These are phyloP conservation scores for Pyricularia pennisetigena DNA, from an alignment of 2,329 filamentous ascomycete genomes.

Conservation along the genomic window DNA sequence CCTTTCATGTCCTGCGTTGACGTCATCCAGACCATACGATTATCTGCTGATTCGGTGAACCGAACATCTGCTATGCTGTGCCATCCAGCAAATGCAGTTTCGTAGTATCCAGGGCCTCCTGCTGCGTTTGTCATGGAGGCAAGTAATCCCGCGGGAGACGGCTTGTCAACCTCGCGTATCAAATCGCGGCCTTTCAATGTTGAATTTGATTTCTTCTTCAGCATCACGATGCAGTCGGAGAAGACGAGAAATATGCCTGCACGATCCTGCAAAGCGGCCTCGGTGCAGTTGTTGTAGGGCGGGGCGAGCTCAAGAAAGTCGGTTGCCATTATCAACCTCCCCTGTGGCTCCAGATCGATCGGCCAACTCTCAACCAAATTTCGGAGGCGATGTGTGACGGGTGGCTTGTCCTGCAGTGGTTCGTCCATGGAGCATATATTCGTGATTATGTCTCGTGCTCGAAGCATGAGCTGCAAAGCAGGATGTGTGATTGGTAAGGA, in stretches of 20 bases:
- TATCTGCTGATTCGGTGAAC: constrained; percentile 61
- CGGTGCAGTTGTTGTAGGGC: constrained; percentile 46
- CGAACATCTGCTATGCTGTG: constrained; percentile 59
- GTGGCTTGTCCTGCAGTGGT: constrained; percentile 58
- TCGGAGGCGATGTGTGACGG: constrained; percentile 63
- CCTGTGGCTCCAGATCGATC: constrained; percentile 56
- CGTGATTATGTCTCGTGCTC: constrained; percentile 85
- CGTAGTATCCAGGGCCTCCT: constrained; percentile 51
- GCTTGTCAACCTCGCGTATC: constrained; percentile 76
- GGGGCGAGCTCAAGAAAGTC: constrained; percentile 71
- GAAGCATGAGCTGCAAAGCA: constrained; percentile 72
- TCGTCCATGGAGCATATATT: constrained; percentile 93
- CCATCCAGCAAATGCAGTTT: constrained; percentile 68
- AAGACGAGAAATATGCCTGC: constrained; percentile 75
- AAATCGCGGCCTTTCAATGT: constrained; percentile 65
- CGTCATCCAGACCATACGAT: constrained; percentile 57
- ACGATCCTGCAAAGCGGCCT: constrained; percentile 34
- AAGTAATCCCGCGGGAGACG: constrained; percentile 53
- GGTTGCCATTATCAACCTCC: constrained; percentile 69
- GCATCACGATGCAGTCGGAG: constrained; percentile 66
- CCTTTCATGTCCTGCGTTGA: constrained; percentile 52
- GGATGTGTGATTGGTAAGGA: constrained; percentile 80
- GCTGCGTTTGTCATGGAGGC: constrained; percentile 54
- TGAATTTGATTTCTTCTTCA: constrained; percentile 58
- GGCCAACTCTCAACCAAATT: constrained; percentile 75